Conservation (phyloP, 2,329 filamentous ascomycete genomes). For the Arthrobotrys pseudoclavata region DNA sequence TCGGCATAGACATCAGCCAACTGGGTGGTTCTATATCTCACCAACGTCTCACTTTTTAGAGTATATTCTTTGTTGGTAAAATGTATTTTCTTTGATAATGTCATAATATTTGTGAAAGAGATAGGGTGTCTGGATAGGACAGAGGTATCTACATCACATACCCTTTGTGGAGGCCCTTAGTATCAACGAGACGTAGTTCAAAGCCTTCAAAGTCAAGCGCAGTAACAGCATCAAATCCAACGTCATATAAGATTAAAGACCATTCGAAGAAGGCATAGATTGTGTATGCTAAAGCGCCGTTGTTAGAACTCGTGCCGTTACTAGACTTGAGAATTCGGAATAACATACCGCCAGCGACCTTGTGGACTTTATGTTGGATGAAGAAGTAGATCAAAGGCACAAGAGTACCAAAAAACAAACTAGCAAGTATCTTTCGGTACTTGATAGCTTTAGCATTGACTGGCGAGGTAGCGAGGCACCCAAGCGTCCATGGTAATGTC, state of each 20-base stretch:
- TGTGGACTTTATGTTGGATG: conserved; percentile 98
- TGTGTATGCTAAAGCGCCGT: conserved; percentile 80
- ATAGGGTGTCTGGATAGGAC: conserved; percentile 61
- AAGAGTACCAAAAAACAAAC: conserved; percentile 89
- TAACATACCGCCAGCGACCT: conserved; percentile 85
- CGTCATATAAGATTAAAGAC: conserved; percentile 93
- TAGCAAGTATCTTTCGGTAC: conserved; percentile 87
- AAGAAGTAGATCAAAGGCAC: conserved; percentile 95
- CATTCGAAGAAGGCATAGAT: conserved; percentile 98
- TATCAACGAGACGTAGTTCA: conserved; percentile 88
- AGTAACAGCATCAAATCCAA: conserved; percentile 95
- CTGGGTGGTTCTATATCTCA: conserved; percentile 59
- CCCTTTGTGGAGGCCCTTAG: conserved; percentile 93
- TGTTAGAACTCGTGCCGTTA: conserved; percentile 26
- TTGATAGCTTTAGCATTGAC: conserved; percentile 84
- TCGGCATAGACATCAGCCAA: conserved; percentile 55
- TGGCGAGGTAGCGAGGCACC: conserved; percentile 88
- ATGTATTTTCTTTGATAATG: conserved; percentile 41
- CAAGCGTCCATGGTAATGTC: conserved; percentile 93
- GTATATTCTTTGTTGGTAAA: conserved; percentile 60
- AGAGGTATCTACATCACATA: conserved; percentile 86
- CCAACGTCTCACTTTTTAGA: conserved; percentile 60
- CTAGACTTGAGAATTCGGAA: neutral
- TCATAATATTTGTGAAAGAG: conserved; percentile 29
- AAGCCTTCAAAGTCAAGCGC: conserved; percentile 90